Base-by-base conservation (phyloP, 176 grass and related monocot genomes). In the Musa troglodytarum region DNA sequence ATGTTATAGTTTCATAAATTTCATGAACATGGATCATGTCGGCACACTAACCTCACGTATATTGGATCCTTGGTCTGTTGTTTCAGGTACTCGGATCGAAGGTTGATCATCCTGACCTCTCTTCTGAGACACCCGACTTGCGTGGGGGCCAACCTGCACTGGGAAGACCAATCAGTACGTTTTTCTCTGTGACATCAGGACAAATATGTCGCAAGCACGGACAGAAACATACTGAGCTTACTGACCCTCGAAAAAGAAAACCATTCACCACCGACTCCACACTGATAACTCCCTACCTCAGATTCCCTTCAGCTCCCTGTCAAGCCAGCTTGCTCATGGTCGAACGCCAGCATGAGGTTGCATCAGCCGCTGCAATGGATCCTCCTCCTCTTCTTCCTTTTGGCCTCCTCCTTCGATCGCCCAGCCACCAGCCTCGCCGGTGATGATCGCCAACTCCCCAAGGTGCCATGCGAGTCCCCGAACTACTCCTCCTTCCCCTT, bases 401-500 rank as follows among this genome's bases (percentile, higher is more conserved):
- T 61, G 19, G n/a, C 15, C 57, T 21, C 13, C 25, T 34, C 26
- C 24, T 12, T 29, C 24, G 1, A 26, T 34, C 34, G 26, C 25
- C 25, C 13, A 8, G 11, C 21, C 7, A 14, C 26, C 65, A 29
- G 24, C 65, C 9, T 68, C 24, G 26, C 65, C 26, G 8, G 65
- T 68, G 26, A 68, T 34, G 24, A 26, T 8, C 12, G 3, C 65
- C 24, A 52, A 25, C 28, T 72, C 62, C 84, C 75, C n/a, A 77
- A 51, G 50, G 50, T 50, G 29, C 84, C 95, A 28, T 98, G 95
- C 74, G 21, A 77, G 14, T 8, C 21, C 0, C 65, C 82, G 52
- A 20, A 59, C 6, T 73, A 79, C 17, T 57, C 67, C 56, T 50
- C 81, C 21, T 86, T 86, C 72, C 73, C 82, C 65, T 98, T 93